These are phyloP conservation scores for Wickerhamomyces chaumierensis DNA, from an alignment of 805 yeast species.

Conservation along the genomic window DNA sequence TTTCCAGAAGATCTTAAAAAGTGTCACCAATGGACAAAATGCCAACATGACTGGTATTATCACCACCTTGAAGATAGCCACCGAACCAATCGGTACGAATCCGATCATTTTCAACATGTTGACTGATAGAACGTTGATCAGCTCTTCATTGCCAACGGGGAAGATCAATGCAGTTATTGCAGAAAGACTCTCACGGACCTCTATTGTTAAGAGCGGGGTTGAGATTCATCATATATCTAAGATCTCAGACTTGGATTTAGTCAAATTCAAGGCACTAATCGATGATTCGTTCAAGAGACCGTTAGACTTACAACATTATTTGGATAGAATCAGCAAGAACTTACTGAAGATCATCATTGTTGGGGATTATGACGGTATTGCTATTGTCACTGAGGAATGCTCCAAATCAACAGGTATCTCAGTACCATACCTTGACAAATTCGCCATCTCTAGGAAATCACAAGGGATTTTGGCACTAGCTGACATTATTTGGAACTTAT, in stretches of 20 bases:
- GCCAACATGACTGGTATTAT: slow-evolving; percentile 66
- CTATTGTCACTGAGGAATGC: slow-evolving; percentile 78
- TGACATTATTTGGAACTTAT: slow-evolving; percentile 79
- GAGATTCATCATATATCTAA: slow-evolving; percentile 10
- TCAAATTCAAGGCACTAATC: slow-evolving; percentile 47
- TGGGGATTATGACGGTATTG: slow-evolving; percentile 94
- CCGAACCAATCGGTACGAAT: slow-evolving; percentile 38
- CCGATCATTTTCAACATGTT: slow-evolving; percentile 84
- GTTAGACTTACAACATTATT: slow-evolving; percentile 56
- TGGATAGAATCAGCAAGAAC: slow-evolving; percentile 48
- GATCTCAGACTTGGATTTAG: slow-evolving; percentile 28
- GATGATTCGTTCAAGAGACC: slow-evolving; percentile 69
- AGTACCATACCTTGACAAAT: slow-evolving; percentile 82
- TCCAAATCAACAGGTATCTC: slow-evolving; percentile 15
- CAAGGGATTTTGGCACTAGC: slow-evolving; percentile 94
- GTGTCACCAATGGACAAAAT: slow-evolving; percentile 22
- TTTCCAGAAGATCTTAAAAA: slow-evolving; percentile 45
- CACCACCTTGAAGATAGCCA: slow-evolving; percentile 74
- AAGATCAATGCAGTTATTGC: slow-evolving; percentile 17
- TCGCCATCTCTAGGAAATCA: slow-evolving; percentile 72
- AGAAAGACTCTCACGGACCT: slow-evolving; percentile 36
- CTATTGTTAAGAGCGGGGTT: slow-evolving; percentile 67
- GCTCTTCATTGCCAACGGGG: slow-evolving; percentile 78
- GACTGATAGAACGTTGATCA: slow-evolving; percentile 84
- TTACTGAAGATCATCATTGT: slow-evolving; percentile 75